These are phyloP conservation scores for Porodaedalea pini DNA, from an alignment of 1,284 basidiomycete species.

Conservation along the genomic window DNA sequence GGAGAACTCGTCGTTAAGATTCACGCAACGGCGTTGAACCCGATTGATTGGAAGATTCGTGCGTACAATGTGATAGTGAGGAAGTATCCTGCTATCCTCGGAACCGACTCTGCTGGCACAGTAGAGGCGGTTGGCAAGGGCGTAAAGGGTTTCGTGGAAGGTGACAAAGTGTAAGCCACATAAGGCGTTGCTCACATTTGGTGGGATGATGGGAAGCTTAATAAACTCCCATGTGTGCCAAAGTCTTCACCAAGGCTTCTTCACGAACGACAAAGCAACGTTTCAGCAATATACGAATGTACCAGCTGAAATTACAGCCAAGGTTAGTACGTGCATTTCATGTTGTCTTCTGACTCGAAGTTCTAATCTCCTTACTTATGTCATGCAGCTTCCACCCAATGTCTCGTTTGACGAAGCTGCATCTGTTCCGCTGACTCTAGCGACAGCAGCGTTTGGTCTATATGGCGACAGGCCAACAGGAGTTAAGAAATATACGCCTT, in stretches of 20 bases:
- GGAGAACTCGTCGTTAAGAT: constrained; percentile 45
- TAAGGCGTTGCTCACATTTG: neutral
- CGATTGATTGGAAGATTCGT: constrained; percentile 44
- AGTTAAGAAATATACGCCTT: constrained; percentile 11
- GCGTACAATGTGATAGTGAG: constrained; percentile 18
- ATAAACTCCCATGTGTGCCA: neutral
- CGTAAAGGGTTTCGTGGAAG: constrained; percentile 33
- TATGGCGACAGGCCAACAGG: constrained; percentile 19
- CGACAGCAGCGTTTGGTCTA: constrained; percentile 37
- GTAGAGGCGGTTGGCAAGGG: constrained; percentile 40
- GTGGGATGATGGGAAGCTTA: neutral
- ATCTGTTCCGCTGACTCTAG: constrained; percentile 38
- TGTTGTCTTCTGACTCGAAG: neutral
- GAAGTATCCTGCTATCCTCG: constrained; percentile 37
- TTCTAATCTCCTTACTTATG: constrained; percentile 1
- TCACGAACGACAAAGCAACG: constrained; percentile 23
- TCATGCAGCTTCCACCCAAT: constrained; percentile 29
- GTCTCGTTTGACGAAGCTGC: constrained; percentile 34
- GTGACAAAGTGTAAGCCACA: constrained; percentile 38
- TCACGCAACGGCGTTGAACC: constrained; percentile 42
- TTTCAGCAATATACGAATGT: constrained; percentile 30
- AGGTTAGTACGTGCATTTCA: constrained; percentile 23
- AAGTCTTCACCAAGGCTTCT: constrained; percentile 25
- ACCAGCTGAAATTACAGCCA: constrained; percentile 25
- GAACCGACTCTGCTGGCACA: constrained; percentile 45